Evolutionary conservation across 768 basidiomycete species (phyloP), one percentile per base, ranked within the genome.

Genomic region (Lactarius sanguifluus): DNA sequence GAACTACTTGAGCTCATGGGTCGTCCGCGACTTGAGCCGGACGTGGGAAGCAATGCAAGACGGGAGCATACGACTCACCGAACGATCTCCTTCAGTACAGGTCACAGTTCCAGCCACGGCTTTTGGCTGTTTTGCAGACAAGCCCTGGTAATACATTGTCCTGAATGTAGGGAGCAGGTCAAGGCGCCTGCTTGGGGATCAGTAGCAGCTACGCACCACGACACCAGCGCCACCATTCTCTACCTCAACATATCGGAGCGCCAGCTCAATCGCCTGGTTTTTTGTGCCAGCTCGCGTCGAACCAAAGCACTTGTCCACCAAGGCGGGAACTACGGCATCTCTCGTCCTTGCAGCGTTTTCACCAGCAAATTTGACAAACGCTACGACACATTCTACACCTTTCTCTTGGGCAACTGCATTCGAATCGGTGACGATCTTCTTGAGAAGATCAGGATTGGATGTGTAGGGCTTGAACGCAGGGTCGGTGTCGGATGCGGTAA

Each of bases 351-450:
- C 90, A 55, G 90, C 86, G 55, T 84, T 88, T 82, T 96, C 94
- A 66, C 96, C 97, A 8, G 94, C 92, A 73, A 88, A 93, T 78
- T 94, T 93, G 71, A 97, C 88, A 65, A 98, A 83, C 36, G 88
- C 82, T 62, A 90, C 86, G 40, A 96, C 78, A 71, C 91, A 94
- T 74, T 98, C 96, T 6, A 98, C 85, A 38, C 92, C 97, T 75
- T 96, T 98, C 81, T 99, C 97, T 77, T 99, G 97, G 13, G 96
- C 96, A 36, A 98, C 96, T 32, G 91, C 97, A 77, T 98, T 98
- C 1, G 94, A 81, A 73, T 99, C 97, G 3, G 87, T 88, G 41
- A 81, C 92, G 72, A 96, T 87, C 78, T 90, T 94, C 84, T 90
- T 94, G 71, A 96, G 83, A 34, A 89, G 78, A 75, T 90, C 88